phyloP scores from a whole-genome alignment of 2,329 filamentous ascomycete genomes.

The Claviceps humidiphila region DNA sequence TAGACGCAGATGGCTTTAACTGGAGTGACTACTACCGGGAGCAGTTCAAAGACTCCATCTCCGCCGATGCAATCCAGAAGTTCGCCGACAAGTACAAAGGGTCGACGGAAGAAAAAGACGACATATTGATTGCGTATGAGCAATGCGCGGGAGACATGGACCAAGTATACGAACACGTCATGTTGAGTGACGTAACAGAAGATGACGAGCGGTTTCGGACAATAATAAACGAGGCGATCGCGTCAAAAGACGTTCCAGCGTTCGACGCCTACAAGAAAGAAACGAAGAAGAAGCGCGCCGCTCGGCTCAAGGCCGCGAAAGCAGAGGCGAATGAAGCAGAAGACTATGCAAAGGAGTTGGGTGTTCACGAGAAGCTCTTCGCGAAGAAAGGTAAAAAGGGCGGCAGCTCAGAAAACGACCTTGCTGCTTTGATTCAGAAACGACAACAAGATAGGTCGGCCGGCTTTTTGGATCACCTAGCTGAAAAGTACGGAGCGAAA shows the following conservation, averaged over 20 bases:
- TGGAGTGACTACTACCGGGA: constrained; percentile 84
- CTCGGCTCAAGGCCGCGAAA: constrained; percentile 46
- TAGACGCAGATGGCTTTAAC: constrained; percentile 68
- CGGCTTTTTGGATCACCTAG: constrained; percentile 58
- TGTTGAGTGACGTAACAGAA: constrained; percentile 70
- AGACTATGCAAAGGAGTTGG: constrained; percentile 61
- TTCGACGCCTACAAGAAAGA: constrained; percentile 63
- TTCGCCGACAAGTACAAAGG: constrained; percentile 71
- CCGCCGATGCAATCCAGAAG: constrained; percentile 56
- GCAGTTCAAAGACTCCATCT: constrained; percentile 69
- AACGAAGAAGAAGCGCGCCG: constrained; percentile 47
- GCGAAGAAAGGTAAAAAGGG: constrained; percentile 35
- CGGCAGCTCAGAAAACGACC: constrained; percentile 32
- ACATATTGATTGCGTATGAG: constrained; percentile 66
- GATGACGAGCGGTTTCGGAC: constrained; percentile 76
- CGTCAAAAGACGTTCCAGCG: constrained; percentile 48
- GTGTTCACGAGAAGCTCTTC: constrained; percentile 58
- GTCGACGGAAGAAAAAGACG: constrained; percentile 70
- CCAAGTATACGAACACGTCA: constrained; percentile 64
- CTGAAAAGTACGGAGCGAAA: constrained; percentile 56
- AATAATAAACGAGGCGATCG: constrained; percentile 74
- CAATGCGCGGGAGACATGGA: constrained; percentile 63
- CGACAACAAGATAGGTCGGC: constrained; percentile 50
- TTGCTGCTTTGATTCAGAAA: constrained; percentile 64
- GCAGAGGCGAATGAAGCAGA: constrained; percentile 61